Evolutionary conservation across 441 rosid genomes (phyloP), one percentile per base, ranked within the genome.

Genomic region (Aleurites moluccanus): DNA sequence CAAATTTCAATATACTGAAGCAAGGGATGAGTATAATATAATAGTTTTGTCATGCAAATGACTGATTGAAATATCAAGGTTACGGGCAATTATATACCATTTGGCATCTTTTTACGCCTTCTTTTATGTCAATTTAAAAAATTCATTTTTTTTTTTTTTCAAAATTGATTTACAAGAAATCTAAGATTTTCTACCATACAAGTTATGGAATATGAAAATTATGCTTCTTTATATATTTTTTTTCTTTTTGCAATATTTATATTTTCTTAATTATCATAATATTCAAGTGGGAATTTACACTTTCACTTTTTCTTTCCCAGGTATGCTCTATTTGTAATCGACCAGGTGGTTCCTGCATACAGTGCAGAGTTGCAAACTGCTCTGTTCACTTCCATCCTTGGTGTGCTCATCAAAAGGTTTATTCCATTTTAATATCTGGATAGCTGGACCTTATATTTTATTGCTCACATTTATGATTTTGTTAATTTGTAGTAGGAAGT

Each of bases 371-470:
- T 75, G 75, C 69, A 56, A 79, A 80, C 74, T 87, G 88, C 69
- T 70, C 80, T 73, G 75, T 74, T 79, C 76, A 23, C 49, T 87
- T 87, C 75, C 90, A 87, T 75, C 90, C 90, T 71, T 87, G 90
- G 90, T 85, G 90, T 80, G 90, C 90, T 71, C 84, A 85, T 75
- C 85, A 75, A 75, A 83, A 83, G 90, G 90, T 86, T 63, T 56
- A 15, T 49, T 73, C 6, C 68, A 67, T 44, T 70, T 56, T 6
- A 61, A 40, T 68, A 35, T 15, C 59, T 44, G 28, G 53, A 69
- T 44, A 13, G 45, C 56, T 65, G 21, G 53, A 66, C 30, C 8
- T 47, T 20, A 25, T 44, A 21, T 72, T 44, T 33, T 64, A 6
- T 40, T 63, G 25, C 45, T 30, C 6, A n/a, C 1, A 10, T 18